Base-by-base conservation (phyloP, 208 protist species). In the Leishmania tarentolae region DNA sequence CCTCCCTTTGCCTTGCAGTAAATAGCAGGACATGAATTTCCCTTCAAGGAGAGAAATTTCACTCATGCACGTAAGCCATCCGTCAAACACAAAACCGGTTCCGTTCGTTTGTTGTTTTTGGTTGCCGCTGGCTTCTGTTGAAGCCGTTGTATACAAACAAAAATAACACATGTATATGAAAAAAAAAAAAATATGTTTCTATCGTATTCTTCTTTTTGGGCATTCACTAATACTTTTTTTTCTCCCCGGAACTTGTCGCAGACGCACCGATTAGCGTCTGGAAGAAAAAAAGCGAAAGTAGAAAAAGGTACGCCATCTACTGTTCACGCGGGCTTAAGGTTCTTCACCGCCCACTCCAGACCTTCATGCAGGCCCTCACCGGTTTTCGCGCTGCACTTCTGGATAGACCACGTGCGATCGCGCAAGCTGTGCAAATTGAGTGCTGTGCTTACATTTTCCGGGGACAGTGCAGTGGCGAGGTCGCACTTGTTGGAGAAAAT, bases 401-500 rank as follows among this genome's bases (percentile, higher is more conserved):
- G 94, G 65, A 98, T 98, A 46, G 88, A 91, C 96, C 96, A 98
- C 35, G 93, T 95, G 42, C 96, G 88, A 79, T 98, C 94, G 42
- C 94, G 93, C 79, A 98, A 82, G 79, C 87, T 94, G 84, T 97
- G 91, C 37, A 98, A 80, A 75, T 95, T 94, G 47, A 98, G 88
- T 0, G 87, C 88, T 46, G 94, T 96, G 80, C 91, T 96, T 69
- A 98, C 89, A 77, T 97, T 91, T 74, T 94, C 92, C 3, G 96
- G 91, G 6, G 92, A 93, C 2, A 97, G 82, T 6, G 96, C 94
- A 75, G 92, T 97, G 31, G 94, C 94, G 15, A 99, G 91, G 84
- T 99, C 99, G 82, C 99, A 98, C 88, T 99, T 99, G 91, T 99
- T 99, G 37, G 98, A 99, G 78, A 99, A 99, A 46, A 99, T 91